Evolutionary conservation across 345 rosid species (phyloP).

Genomic region (Populus davidiana): DNA sequence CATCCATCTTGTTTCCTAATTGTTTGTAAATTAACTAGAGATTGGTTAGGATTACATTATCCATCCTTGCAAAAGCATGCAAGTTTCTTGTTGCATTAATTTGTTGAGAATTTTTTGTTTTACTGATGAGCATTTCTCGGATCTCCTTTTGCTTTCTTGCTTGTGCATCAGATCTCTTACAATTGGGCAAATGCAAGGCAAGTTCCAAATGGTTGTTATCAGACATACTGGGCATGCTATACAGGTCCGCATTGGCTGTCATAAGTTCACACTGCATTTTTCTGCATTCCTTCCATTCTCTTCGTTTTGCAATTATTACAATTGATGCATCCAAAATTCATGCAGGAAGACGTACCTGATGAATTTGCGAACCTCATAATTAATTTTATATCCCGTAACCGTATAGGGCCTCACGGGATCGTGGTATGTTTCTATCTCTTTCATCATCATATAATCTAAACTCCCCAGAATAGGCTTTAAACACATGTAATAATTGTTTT

Average conservation of each 20-base stretch:
- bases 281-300: not conserved
- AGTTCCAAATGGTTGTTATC: conserved; percentile 93
- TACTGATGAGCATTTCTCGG: not conserved
- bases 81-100: too few species aligned
- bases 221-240: conserved; percentile 97
- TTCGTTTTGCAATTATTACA: not conserved
- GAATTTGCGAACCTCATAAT: conserved; percentile 65
- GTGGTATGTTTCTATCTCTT: conserved; percentile 26
- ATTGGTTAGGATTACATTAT: not conserved
- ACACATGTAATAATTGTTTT: too few species aligned
- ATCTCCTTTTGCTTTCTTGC: not conserved
- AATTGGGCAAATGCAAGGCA: conserved; percentile 99
- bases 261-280: not conserved
- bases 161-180: conserved; percentile 64
- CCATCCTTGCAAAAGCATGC: not conserved
- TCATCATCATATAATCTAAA: not conserved
- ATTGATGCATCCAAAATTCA: not conserved
- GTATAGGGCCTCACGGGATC: conserved; percentile 75
- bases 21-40: not conserved
- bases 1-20: not conserved
- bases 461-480: too few species aligned
- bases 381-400: conserved; percentile 74
- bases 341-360: conserved; percentile 92
- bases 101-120: not conserved
- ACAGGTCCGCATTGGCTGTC: conserved; percentile 49